Base-by-base conservation (phyloP, 257 asterid species). In the Penstemon barbatus region DNA sequence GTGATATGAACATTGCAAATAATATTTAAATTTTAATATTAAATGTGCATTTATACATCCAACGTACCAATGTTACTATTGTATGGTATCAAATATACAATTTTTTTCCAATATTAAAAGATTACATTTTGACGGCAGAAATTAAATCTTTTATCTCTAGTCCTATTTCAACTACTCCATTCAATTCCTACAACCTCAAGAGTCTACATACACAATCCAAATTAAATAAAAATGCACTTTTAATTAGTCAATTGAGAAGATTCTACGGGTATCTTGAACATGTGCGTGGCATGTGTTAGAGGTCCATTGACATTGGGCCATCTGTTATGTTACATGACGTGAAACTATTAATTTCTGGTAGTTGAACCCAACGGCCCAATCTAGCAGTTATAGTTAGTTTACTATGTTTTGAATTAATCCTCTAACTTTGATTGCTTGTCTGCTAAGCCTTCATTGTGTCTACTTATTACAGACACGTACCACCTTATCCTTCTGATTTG, bases 381-480 rank as follows among this genome's bases (percentile, higher is more conserved):
- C 69, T 58, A 55, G 75, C 78, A 75, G 83, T 75, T 71, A 78
- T 25, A 67, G 57, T 66, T 71, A 68, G 77, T 71, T 71, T 56
- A 56, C 53, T 33, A 61, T 40, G 71, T 59, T 59, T 74, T 59
- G 66, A 69, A 65, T 39, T 3, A 40, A 15, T 56, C 81, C 43
- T 39, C 75, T 61, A 68, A 57, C 53, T 12, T 50, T 19, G 11
- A 45, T 49, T 69, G 42, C 74, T 56, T 65, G 66, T 65, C 69
- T 45, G n/a, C 1, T 64, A 53, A 77, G 61, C 75, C 48, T 48
- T 58, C 46, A 36, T 3, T 11, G 18, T 7, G 6, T 12, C 13
- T 3, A 19, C 11, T 38, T 52, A 8, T 38, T 13, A 5, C 63
- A 12, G 3, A 54, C 77, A 79, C 77, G 75, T 79, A 72, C 48